Evolutionary conservation across 345 rosid genomes (phyloP), one percentile per base, ranked within the genome.

Genomic region (Carallia brachiata): DNA sequence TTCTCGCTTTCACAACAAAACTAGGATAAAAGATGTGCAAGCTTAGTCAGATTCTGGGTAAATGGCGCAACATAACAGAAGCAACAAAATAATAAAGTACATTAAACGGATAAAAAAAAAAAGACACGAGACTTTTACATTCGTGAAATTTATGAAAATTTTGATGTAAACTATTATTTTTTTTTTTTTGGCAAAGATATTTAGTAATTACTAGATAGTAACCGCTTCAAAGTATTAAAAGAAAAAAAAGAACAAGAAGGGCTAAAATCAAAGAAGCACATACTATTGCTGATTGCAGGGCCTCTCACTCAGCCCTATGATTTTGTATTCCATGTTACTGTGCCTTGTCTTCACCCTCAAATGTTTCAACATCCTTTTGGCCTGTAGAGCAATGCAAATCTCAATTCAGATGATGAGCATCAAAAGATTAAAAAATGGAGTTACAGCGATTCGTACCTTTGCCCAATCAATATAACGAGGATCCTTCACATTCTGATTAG

Each of bases 231-330:
- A 23, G 23, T 23, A 23, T 23, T 23, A 23, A 32, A 32, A 32
- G 4, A 32, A 4, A 32, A 4, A 32, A 32, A 67, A 56, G 37
- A 62, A 36, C 4, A 23, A 23, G 23, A 23, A 23, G 23, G 23
- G 23, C 39, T 23, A 28, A 30, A 5, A 34, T 6, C 23, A 36
- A 64, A 62, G 56, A 60, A 73, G 71, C 60, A 80, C 92, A 61
- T 86, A 91, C 98, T 34, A 74, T 73, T 81, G 98, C 83, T 84
- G 91, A 79, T 79, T 79, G 84, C 97, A 94, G 16, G 91, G 91
- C 83, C 81, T 89, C 63, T 81, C 87, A 72, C 91, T 89, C 36
- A 93, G 80, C 69, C 98, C 97, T 48, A 65, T 78, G 62, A 94
- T 82, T 81, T 86, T 94, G 73, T 71, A 88, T 81, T 91, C 93